These are phyloP conservation scores for Taxawa tesnikishii DNA, from an alignment of 2,329 filamentous ascomycete species.

Conservation along the genomic window DNA sequence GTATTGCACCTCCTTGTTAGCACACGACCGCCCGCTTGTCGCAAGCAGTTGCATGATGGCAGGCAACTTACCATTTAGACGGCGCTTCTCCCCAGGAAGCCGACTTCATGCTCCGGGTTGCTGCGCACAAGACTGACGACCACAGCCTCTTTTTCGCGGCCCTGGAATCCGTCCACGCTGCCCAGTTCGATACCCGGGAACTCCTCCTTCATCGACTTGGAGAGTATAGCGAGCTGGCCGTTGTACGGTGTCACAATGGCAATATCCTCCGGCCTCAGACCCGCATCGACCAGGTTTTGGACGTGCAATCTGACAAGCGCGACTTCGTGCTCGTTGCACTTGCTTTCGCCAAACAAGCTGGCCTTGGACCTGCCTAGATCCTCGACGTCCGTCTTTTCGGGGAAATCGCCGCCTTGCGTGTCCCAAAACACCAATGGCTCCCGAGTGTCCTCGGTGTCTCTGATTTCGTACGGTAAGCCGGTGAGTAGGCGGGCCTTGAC, in stretches of 20 bases:
- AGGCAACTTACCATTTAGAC: constrained; percentile 71
- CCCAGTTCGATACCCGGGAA: constrained; percentile 87
- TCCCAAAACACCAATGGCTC: constrained; percentile 91
- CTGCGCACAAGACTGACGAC: constrained; percentile 89
- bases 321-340: constrained; percentile 87
- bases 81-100: constrained; percentile 82
- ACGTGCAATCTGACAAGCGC: constrained; percentile 71
- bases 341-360: constrained; percentile 58
- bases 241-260: constrained; percentile 95
- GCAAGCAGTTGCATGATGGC: too few species aligned
- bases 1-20: too few species aligned
- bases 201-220: constrained; percentile 61
- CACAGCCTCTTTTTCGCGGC: constrained; percentile 82
- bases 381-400: constrained; percentile 66
- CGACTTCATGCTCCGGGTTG: constrained; percentile 76
- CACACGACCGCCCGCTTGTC: too few species aligned
- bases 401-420: constrained; percentile 87
- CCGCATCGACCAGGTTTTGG: constrained; percentile 59
- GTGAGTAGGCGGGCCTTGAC: constrained; percentile 66
- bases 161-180: constrained; percentile 94
- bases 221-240: constrained; percentile 72
- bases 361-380: constrained; percentile 56
- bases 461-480: constrained; percentile 65
- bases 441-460: constrained; percentile 71
- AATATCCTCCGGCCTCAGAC: constrained; percentile 72